Base-by-base conservation (phyloP, 768 basidiomycete species). In the Lyophyllum shimeji region DNA sequence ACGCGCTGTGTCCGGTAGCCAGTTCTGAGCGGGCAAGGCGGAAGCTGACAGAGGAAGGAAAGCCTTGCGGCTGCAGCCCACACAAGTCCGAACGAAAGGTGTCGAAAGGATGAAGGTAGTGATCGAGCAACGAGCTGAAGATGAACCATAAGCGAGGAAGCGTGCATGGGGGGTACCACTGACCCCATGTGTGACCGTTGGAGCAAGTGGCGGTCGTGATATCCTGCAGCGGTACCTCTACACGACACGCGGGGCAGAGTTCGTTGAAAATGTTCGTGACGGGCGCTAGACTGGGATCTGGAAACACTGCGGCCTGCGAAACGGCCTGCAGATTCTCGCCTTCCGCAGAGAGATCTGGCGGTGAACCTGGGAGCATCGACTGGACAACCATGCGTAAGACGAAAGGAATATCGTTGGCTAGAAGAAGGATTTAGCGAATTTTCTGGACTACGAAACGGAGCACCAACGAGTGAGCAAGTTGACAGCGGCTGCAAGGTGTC, bases 81-180 rank as follows among this genome's bases (percentile, higher is more conserved):
- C 74, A 67, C 92, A 94, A 17, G 90, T 92, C 55, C 89, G 81
- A 33, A 90, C 87, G 69, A 77, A 77, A 13, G 89, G 80, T 47
- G 89, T 92, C n/a, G 89, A 80, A 27, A 93, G 77, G 53, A 93
- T 82, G 68, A 90, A 87, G 21, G 87, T 87, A 37, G 91, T 93
- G 47, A 91, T 77, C 11, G 89, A 89, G 67, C 92, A 93, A 27
- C 91, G 85, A 48, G 78, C 91, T 93, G 62, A 31, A 43, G 39
- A 58, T 44, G 25, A 27, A 45, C 29, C 25, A 44, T 67, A 43
- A 61, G 59, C 67, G 17, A 60, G 53, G n/a, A 42, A 34, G 48
- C 27, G 9, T 31, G 11, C 31, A 56, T 18, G 50, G 55, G 18
- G 50, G 50, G 21, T 52, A 29, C 54, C 23, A 76, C 83, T 55